Evolutionary conservation across 2,329 filamentous ascomycete species (phyloP), one percentile per base, ranked within the genome.

Genomic region (Fusarium stilboides): DNA sequence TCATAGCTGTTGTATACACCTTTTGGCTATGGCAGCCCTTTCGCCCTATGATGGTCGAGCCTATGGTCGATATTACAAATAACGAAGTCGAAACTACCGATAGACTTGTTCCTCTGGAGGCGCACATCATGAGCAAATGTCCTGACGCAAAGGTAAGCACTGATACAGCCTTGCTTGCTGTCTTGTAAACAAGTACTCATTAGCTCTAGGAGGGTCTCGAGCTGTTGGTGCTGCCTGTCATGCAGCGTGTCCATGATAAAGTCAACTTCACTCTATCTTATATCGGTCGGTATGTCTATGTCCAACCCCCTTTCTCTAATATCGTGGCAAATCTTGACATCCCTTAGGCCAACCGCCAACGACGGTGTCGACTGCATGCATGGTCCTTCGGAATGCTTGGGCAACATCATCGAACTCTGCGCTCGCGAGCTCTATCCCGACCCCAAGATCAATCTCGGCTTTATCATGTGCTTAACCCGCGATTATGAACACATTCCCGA

Each of bases 81-180:
- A 40, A 62, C 5, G 42, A 46, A 43, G 37, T 44, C 31, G 34
- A 63, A 45, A 46, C 61, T 51, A 66, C 59, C 15, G 63, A 59
- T 31, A 58, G 60, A 28, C 80, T 84, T 60, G 91, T 98, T 6
- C 92, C 94, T 6, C 81, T 99, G 3, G 96, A 99, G 79, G 93
- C 94, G 57, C 95, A 98, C 79, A 96, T 98, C 74, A 99, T 98
- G 91, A 93, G 90, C 82, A 98, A 98, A 85, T 99, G 96, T 76
- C 94, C 95, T 0, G 96, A 99, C 80, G 94, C 96, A 3, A 87
- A 86, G 78, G 86, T 88, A 75, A 13, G 81, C 6, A 64, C 28
- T 39, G 33, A 6, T 45, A n/a, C 13, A 31, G 15, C 34, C 37
- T 40, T 5, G 33, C 10, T 39, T 17, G 17, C 42, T 28, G 40